Base-by-base conservation (phyloP, 495 filamentous ascomycete genomes). In the Parmelia sp. region DNA sequence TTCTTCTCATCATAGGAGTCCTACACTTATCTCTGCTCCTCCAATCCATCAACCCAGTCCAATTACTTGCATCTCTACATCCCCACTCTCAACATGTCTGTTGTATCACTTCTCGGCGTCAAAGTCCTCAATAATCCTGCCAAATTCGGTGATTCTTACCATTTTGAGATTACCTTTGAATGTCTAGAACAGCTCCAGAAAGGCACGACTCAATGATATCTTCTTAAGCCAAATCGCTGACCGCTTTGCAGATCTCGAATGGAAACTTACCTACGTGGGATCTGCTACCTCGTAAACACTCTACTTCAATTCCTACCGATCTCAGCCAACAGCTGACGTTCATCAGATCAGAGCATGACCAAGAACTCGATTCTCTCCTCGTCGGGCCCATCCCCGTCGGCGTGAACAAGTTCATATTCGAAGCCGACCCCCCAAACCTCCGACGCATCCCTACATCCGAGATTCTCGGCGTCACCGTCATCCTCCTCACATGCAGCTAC, bases 151-250 rank as follows among this genome's bases (percentile, higher is more conserved):
- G 88, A 89, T 67, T 83, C 90, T 37, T 98, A 97, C 74, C 84
- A 91, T 74, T 96, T 98, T 62, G 95, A 98, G 75, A 97, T 98
- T 74, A 98, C 94, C 29, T 98, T 98, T 65, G 95, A 97, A 77
- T 97, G 93, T 73, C 84, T 97, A 23, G 94, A 98, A 79, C 80
- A 83, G 61, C 83, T 98, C 31, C 89, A 93, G 74, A 96, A 97
- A 77, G 92, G 92, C 93, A 61, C 44, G 61, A 10, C 64, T 51
- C 27, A 37, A 53, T 29, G 8, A 7, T 56, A 64, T 39, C 25
- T 51, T 25, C n/a, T 15, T 0, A 51, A 29, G 64, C 59, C 27
- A n/a, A 33, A 33, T 53, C 7, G 60, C 14, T 69, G 59, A 65
- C 42, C 71, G 73, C 49, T 15, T 23, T 60, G n/a, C 68, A 96